These are phyloP conservation scores for Fusarium mexicanum DNA, from an alignment of 2,329 filamentous ascomycete species.

Conservation along the genomic window DNA sequence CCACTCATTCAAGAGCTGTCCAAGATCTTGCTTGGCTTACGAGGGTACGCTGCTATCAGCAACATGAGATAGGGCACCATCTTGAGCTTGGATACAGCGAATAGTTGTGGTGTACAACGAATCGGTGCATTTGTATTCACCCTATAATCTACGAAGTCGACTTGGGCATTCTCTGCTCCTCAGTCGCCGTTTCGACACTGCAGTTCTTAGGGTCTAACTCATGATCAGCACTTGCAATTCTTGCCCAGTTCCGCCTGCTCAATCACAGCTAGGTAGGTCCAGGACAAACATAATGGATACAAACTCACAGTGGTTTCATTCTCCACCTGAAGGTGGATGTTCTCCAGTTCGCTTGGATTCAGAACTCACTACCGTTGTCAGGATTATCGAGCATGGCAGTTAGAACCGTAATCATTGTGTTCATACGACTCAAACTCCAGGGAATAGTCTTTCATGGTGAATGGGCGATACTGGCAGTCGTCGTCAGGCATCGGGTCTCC, in stretches of 20 bases:
- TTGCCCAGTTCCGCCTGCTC: neutral
- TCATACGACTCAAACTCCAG: neutral
- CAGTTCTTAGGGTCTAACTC: neutral
- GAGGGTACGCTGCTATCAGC: neutral
- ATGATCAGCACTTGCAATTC: neutral
- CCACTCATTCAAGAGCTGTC: neutral
- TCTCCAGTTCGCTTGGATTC: conserved; percentile 3
- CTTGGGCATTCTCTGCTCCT: neutral
- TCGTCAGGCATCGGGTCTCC: neutral
- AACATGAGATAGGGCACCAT: neutral
- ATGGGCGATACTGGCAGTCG: neutral
- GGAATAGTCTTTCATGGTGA: neutral
- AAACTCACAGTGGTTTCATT: conserved; percentile 16
- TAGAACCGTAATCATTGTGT: neutral
- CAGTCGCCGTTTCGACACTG: neutral
- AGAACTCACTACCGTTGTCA: conserved; percentile 16
- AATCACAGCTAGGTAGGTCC: neutral
- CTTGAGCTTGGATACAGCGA: neutral
- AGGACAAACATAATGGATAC: neutral
- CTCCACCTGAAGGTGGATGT: conserved; percentile 32
- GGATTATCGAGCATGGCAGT: conserved; percentile 26
- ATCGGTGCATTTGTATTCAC: neutral
- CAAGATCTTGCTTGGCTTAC: neutral
- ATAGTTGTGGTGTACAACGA: neutral
- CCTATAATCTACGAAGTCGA: neutral